Conservation (phyloP, 768 basidiomycete genomes). For the Lactarius quietus region DNA sequence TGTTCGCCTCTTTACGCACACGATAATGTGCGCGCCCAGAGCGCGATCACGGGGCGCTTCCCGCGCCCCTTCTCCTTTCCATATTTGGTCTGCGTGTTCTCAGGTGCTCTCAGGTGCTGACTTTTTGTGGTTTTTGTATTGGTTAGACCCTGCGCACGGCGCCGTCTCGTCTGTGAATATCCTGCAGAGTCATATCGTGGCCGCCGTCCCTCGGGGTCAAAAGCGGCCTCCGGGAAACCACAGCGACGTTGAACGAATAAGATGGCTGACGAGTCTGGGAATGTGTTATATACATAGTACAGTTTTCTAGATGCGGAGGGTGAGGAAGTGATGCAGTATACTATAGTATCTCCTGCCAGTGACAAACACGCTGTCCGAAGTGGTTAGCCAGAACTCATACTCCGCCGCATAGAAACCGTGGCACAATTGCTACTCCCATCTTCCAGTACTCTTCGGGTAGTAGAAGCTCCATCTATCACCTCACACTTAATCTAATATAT, state of each 20-base stretch:
- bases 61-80: not conserved
- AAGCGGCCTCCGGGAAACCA: constrained; percentile 1
- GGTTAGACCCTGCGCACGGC: constrained; percentile 21
- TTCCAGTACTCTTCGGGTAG: not conserved
- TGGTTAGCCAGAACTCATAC: not conserved
- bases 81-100: not conserved
- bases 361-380: not conserved
- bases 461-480: not conserved
- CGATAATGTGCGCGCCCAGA: not conserved
- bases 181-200: constrained; percentile 22
- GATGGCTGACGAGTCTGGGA: not conserved
- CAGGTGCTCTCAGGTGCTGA: constrained; percentile 8
- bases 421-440: not conserved
- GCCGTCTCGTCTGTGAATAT: constrained; percentile 22
- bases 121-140: not conserved
- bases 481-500: not conserved
- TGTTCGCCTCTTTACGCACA: not conserved
- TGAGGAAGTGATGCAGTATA: not conserved
- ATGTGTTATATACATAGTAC: not conserved
- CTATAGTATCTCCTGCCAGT: not conserved
- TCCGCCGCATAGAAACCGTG: not conserved
- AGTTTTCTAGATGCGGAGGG: not conserved
- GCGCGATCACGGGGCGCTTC: not conserved
- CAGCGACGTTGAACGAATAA: not conserved
- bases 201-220: constrained; percentile 16